phyloP scores from a whole-genome alignment of 1,139 yeast species.

The Tardiomyces depauwii region DNA sequence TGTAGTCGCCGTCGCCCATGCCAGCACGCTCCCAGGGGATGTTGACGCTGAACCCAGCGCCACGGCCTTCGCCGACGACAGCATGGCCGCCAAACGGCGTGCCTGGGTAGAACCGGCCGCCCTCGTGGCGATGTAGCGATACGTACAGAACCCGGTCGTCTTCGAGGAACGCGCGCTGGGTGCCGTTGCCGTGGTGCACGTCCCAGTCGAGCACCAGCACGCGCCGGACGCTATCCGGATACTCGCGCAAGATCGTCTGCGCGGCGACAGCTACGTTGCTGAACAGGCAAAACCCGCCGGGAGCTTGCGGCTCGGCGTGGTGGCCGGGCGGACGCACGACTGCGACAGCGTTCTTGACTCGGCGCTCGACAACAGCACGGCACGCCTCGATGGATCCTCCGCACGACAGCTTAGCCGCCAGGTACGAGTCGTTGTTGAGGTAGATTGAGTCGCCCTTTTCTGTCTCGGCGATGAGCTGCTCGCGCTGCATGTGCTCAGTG shows the following conservation, averaged over 20 bases:
- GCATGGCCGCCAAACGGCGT: conserved; percentile 68
- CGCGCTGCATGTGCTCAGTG: conserved; percentile 71
- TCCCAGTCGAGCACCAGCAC: conserved; percentile 94
- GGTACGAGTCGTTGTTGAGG: conserved; percentile 79
- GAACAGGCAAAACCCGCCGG: conserved; percentile 95
- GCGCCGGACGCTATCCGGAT: conserved; percentile 79
- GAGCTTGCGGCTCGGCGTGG: conserved; percentile 95
- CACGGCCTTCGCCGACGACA: conserved; percentile 74
- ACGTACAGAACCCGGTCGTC: conserved; percentile 88
- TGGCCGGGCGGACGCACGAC: conserved; percentile 99
- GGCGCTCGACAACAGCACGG: conserved; percentile 86
- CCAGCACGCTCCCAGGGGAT: conserved; percentile 95
- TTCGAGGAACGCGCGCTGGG: conserved; percentile 81
- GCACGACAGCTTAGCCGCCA: conserved; percentile 85
- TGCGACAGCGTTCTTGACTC: conserved; percentile 84
- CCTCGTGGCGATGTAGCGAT: conserved; percentile 85
- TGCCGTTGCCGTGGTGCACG: conserved; percentile 97
- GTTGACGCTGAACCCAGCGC: conserved; percentile 79
- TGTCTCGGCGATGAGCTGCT: conserved; percentile 68
- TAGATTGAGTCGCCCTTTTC: conserved; percentile 93
- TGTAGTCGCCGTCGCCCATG: conserved; percentile 91
- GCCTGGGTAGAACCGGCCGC: conserved; percentile 91
- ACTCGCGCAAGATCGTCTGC: conserved; percentile 63
- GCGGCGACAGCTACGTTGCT: conserved; percentile 98
- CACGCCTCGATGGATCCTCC: conserved; percentile 98